Evolutionary conservation across 768 basidiomycete genomes (phyloP).

Genomic region (Tulasnella sp.): DNA sequence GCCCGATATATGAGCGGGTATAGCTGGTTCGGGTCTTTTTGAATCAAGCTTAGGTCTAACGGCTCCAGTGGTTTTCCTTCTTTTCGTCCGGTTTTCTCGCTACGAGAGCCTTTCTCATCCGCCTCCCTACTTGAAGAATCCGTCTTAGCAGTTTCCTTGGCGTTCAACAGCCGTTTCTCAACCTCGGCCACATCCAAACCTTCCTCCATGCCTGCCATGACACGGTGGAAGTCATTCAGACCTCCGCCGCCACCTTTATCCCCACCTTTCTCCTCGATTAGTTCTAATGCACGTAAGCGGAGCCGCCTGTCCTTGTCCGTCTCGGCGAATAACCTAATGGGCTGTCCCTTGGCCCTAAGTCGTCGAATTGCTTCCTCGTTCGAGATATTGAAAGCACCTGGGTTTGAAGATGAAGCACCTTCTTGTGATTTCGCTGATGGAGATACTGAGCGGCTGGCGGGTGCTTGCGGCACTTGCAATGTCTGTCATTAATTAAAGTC

Average conservation of each 20-base stretch:
- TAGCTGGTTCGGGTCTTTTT: constrained; percentile 84
- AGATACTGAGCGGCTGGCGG: constrained; percentile 7
- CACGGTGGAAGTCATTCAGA: constrained; percentile 68
- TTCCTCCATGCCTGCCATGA: constrained; percentile 39
- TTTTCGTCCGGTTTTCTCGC: constrained; percentile 34
- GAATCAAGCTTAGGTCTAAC: constrained; percentile 69
- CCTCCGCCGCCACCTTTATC: constrained; percentile 63
- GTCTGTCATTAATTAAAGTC: not conserved
- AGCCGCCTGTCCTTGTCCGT: constrained; percentile 86
- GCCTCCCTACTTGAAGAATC: constrained; percentile 18
- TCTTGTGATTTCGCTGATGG: constrained; percentile 19
- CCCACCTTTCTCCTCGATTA: constrained; percentile 82
- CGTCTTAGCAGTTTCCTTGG: constrained; percentile 41
- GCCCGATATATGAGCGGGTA: constrained; percentile 97
- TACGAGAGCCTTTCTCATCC: constrained; percentile 48
- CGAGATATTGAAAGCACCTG: constrained; percentile 65
- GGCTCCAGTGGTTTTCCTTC: constrained; percentile 41
- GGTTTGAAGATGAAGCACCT: constrained; percentile 32
- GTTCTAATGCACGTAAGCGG: constrained; percentile 81
- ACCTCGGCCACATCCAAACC: constrained; percentile 62
- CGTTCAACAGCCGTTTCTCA: constrained; percentile 51
- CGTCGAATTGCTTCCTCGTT: constrained; percentile 86
- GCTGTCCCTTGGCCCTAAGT: constrained; percentile 82
- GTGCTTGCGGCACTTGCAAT: not conserved
- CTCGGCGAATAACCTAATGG: constrained; percentile 89